Percentiles rank a stretch among this genome's conserved stretches.
phyloP scores from a whole-genome alignment of 768 basidiomycete genomes.

The Lactarius vividus region DNA sequence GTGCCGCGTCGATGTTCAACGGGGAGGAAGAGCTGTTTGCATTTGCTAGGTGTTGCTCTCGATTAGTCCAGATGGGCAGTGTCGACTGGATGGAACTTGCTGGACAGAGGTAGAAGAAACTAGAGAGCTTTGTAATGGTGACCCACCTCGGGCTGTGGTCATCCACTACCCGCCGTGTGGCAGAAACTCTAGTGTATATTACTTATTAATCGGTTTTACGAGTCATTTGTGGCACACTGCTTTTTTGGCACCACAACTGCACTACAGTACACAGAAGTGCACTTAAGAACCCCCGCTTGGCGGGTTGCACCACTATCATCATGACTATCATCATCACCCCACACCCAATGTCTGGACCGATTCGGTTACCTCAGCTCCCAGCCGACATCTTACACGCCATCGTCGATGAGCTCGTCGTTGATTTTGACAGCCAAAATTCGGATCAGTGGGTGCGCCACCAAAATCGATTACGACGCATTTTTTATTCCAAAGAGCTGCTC shows the following conservation, averaged over 20 bases:
- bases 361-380: conserved; percentile 4
- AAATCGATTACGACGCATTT: neutral
- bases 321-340: neutral
- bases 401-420: conserved; percentile 2
- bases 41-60: conserved; percentile 89
- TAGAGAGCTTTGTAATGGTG: too few species aligned
- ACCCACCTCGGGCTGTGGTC: too few species aligned
- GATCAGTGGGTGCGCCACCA: conserved; percentile 2
- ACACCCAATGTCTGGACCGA: neutral
- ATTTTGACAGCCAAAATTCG: conserved; percentile 6
- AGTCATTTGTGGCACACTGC: too few species aligned
- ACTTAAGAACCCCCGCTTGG: neutral
- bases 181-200: too few species aligned
- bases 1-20: conserved; percentile 85
- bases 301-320: neutral
- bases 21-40: conserved; percentile 98
- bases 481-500: conserved; percentile 8
- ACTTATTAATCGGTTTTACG: too few species aligned
- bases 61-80: conserved; percentile 88
- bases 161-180: too few species aligned
- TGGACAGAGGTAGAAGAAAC: conserved; percentile 27
- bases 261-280: neutral
- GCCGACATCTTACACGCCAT: conserved; percentile 14
- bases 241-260: neutral
- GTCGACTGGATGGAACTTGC: conserved; percentile 72